Evolutionary conservation across 345 rosid species (phyloP).

Genomic region (Schrenkiella parvula): DNA sequence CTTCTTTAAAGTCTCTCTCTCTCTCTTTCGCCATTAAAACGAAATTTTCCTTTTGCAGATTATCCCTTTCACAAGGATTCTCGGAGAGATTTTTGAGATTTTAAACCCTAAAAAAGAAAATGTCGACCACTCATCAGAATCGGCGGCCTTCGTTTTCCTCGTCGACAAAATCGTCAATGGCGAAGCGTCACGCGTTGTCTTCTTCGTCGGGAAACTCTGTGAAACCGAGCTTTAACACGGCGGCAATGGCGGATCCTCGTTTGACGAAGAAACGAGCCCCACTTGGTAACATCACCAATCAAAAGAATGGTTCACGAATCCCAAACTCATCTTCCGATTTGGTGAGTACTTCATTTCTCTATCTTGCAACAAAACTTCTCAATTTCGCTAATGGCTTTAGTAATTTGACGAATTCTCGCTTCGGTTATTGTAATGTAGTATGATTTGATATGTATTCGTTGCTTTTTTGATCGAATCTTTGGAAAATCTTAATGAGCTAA

Average conservation of each 20-base stretch:
- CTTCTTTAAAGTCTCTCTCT: neutral
- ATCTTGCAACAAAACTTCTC: neutral
- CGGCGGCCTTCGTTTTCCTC: constrained; percentile 30
- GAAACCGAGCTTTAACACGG: neutral
- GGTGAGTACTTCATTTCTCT: constrained; percentile 39
- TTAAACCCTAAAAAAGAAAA: neutral
- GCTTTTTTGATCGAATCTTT: neutral
- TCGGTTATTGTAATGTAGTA: no score
- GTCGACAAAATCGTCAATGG: constrained; percentile 26
- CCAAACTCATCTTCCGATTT: constrained; percentile 43
- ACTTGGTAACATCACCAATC: constrained; percentile 67
- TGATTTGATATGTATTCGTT: no score
- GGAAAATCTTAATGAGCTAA: neutral
- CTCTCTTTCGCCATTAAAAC: constrained; percentile 10
- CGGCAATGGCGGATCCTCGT: neutral
- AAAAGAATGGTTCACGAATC: constrained; percentile 43
- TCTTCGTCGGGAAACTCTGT: constrained; percentile 16
- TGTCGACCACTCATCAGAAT: constrained; percentile 24
- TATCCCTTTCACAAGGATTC: neutral
- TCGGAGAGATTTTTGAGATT: neutral
- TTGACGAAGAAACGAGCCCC: constrained; percentile 44
- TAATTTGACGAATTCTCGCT: no score
- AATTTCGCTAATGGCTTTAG: neutral
- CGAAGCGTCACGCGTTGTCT: constrained; percentile 27
- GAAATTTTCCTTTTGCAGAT: neutral